Evolutionary conservation across 2,329 filamentous ascomycete species (phyloP).

Genomic region (Penicillium occitanis): DNA sequence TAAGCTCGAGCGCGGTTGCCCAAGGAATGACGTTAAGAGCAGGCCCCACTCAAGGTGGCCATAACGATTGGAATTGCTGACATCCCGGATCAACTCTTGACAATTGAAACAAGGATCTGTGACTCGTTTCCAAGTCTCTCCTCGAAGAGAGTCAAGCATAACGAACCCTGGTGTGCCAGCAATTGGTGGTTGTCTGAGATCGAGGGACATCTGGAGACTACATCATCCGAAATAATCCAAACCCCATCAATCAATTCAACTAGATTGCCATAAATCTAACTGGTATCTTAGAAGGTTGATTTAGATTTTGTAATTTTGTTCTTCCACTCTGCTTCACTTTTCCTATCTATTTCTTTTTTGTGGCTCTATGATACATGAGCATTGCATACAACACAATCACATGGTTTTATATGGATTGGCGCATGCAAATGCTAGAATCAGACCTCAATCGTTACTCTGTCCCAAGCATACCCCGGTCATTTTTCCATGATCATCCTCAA

Average conservation of each 20-base stretch:
- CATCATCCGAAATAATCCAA: too few relatives aligned
- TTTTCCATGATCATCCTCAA: background rate
- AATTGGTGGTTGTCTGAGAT: too few relatives aligned
- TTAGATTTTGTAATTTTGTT: background rate
- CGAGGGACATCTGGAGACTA: too few relatives aligned
- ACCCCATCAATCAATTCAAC: background rate
- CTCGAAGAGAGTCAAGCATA: too few relatives aligned
- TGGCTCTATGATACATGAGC: slow-evolving; percentile 13
- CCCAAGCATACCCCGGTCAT: background rate
- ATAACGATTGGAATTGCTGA: too few relatives aligned
- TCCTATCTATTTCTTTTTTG: slow-evolving; percentile 5
- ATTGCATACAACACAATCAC: background rate
- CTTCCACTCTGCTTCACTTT: background rate
- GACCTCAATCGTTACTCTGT: background rate
- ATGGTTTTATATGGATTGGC: too few relatives aligned
- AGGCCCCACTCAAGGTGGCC: too few relatives aligned
- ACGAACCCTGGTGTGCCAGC: too few relatives aligned
- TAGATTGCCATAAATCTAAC: slow-evolving; percentile 8
- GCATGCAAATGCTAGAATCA: background rate
- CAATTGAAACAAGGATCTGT: too few relatives aligned
- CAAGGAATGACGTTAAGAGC: too few relatives aligned
- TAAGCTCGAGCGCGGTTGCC: background rate
- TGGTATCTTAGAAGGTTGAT: slow-evolving; percentile 16
- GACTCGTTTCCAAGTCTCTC: too few relatives aligned
- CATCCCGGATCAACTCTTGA: too few relatives aligned